Evolutionary conservation across 257 asterid species (phyloP), one percentile per base, ranked within the genome.

Genomic region (Scutellaria minor): DNA sequence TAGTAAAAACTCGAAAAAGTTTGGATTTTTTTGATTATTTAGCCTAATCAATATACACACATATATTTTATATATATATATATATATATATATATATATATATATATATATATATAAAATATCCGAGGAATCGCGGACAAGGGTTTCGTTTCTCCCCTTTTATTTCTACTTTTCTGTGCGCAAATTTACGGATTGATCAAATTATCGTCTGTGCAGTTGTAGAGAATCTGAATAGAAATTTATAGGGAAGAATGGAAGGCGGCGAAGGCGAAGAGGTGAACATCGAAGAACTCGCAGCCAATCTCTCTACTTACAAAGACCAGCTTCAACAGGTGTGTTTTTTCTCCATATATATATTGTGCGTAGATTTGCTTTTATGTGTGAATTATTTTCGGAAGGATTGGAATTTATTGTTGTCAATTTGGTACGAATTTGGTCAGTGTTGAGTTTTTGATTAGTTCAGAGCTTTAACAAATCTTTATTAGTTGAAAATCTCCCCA

Each of bases 241-340:
- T 70, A 2, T n/a, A 6, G 66, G 50, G 24, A 14, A 50, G 10
- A 47, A 82, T 82, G 86, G 86, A 82, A 62, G 72, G 59, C 53
- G 80, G 77, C 62, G 96, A 87, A 64, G 89, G 83, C 39, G 99
- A 95, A 69, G 98, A 85, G 79, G 90, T 92, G 69, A 95, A 81
- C 84, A 86, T 88, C 69, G 88, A 87, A 76, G 98, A 95, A 78
- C 88, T 95, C 83, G 92, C 89, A 40, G 85, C 92, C 37, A 95
- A 87, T 82, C 94, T 95, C 50, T 83, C 97, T 40, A 92, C 96
- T 40, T 92, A 95, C 82, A 86, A 80, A 83, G 89, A 89, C 22
- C 99, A 95, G 89, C 98, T 95, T 80, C 89, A 78, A 41, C 96
- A 95, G 97, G 99, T 92, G 66, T 45, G 52, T 31, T 66, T 50